These are phyloP conservation scores for Crassisporium funariophilum DNA, from an alignment of 768 basidiomycete genomes.

Conservation along the genomic window DNA sequence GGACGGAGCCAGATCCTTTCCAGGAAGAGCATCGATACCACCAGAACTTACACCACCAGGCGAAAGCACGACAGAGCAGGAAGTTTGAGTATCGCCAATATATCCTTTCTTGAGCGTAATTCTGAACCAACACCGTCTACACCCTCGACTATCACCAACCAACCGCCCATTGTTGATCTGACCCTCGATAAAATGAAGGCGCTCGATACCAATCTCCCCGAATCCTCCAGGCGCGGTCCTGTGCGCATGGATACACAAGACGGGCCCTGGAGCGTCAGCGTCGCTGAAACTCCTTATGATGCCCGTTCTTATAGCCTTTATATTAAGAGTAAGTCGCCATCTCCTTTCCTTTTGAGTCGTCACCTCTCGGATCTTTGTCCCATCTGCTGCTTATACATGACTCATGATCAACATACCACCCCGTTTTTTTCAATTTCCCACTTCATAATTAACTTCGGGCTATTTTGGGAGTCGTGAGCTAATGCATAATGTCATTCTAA, in stretches of 20 bases:
- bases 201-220: slow-evolving; percentile 44
- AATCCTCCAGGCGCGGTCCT: slow-evolving; percentile 48
- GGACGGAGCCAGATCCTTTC: slow-evolving; percentile 30
- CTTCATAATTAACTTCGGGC: neutral
- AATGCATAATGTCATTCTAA: slow-evolving; percentile 21
- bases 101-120: slow-evolving; percentile 42
- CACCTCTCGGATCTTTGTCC: slow-evolving; percentile 6
- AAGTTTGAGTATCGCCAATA: slow-evolving; percentile 39
- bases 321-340: slow-evolving; percentile 77
- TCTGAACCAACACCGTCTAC: slow-evolving; percentile 21
- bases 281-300: slow-evolving; percentile 83
- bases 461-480: slow-evolving; percentile 19
- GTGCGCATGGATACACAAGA: slow-evolving; percentile 74
- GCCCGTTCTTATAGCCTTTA: slow-evolving; percentile 76
- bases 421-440: slow-evolving; percentile 1
- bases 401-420: slow-evolving; percentile 1
- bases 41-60: slow-evolving; percentile 36
- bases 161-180: slow-evolving; percentile 15
- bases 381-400: neutral
- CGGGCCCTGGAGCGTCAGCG: slow-evolving; percentile 86
- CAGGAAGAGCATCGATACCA: slow-evolving; percentile 48
- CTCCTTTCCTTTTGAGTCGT: slow-evolving; percentile 22
- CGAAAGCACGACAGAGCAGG: slow-evolving; percentile 35
- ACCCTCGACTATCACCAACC: slow-evolving; percentile 12
- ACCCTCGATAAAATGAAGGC: slow-evolving; percentile 38